Percentiles rank a stretch among this genome's conserved stretches.
Evolutionary conservation across 1,284 basidiomycete species (phyloP).

Genomic region (Cutaneotrichosporon dermatis): DNA sequence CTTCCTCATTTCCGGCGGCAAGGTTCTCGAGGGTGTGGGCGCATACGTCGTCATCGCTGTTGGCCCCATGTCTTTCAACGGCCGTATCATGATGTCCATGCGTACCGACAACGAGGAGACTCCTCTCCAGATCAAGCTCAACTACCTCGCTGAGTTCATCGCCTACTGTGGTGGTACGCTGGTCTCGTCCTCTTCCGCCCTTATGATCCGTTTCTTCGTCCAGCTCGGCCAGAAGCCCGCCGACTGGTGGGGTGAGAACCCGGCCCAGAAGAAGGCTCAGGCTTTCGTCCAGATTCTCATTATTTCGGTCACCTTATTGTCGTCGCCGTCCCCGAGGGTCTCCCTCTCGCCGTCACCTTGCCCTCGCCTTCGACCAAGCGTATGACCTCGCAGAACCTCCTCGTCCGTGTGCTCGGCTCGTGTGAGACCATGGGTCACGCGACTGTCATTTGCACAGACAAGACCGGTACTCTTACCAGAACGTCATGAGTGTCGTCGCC

Average conservation of each 20-base stretch:
- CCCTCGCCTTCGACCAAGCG: constrained; percentile 94
- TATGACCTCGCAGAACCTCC: constrained; percentile 90
- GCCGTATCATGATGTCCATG: constrained; percentile 80
- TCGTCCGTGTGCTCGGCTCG: constrained; percentile 90
- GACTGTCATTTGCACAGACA: constrained; percentile 93
- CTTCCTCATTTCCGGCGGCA: constrained; percentile 89
- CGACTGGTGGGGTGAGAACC: constrained; percentile 51
- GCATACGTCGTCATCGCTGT: constrained; percentile 88
- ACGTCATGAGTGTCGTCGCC: constrained; percentile 92
- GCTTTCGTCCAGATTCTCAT: constrained; percentile 50
- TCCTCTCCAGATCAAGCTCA: constrained; percentile 90
- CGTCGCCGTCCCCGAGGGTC: constrained; percentile 94
- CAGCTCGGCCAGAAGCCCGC: constrained; percentile 46
- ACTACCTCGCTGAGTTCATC: constrained; percentile 85
- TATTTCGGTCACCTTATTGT: constrained; percentile 84
- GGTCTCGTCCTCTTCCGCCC: constrained; percentile 78
- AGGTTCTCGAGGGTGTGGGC: constrained; percentile 92
- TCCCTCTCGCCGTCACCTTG: constrained; percentile 96
- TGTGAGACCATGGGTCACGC: constrained; percentile 99
- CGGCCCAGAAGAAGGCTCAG: constrained; percentile 71
- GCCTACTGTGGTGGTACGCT: constrained; percentile 81
- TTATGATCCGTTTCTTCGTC: constrained; percentile 94
- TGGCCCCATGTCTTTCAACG: constrained; percentile 88
- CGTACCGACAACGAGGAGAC: constrained; percentile 55
- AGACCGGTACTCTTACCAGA: constrained; percentile 87